Evolutionary conservation across 129 eudicot species (phyloP), one percentile per base, ranked within the genome.

Genomic region (Flaveria linearis): DNA sequence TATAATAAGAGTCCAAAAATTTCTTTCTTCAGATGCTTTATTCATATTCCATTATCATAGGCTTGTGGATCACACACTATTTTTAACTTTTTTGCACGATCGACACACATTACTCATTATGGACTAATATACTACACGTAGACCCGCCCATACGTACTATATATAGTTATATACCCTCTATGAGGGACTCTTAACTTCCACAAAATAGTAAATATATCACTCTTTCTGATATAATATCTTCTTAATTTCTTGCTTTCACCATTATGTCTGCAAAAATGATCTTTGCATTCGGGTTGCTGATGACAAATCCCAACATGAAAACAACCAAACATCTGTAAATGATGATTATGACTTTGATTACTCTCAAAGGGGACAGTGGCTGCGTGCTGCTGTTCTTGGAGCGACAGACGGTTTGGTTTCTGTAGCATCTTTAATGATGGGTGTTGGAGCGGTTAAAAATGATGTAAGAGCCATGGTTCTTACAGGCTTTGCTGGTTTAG

Each of bases 321-420:
- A 30, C n/a, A 7, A n/a, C 17, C 83, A 36, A 63, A 20, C 42
- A 6, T 68, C 66, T 36, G 14, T 6, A 28, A 68, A 53, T 2
- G 17, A 71, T 43, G 75, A 77, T 9, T 52, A 15, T 30, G 83
- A 69, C 7, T 43, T 78, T 58, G 84, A 82, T 67, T 82, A 85
- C 79, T 64, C 81, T 14, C 57, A 60, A 71, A 79, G 82, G 49
- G 82, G 82, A 46, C 80, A 82, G 56, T 82, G 86, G 89, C 81
- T 86, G 41, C 79, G 88, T 62, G 86, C 88, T 13, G 86, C 88
- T 30, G 81, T 78, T 76, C 66, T 85, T 58, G 86, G 88, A 63
- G 88, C 88, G 18, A 82, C 81, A 1, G 81, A 82, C 28, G 85
- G 82, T 69, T 52, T 82, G 73, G 85, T 82, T 20, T 82, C 85